Evolutionary conservation across 1,139 yeast genomes (phyloP).

Genomic region (Diutina neorugosa): DNA sequence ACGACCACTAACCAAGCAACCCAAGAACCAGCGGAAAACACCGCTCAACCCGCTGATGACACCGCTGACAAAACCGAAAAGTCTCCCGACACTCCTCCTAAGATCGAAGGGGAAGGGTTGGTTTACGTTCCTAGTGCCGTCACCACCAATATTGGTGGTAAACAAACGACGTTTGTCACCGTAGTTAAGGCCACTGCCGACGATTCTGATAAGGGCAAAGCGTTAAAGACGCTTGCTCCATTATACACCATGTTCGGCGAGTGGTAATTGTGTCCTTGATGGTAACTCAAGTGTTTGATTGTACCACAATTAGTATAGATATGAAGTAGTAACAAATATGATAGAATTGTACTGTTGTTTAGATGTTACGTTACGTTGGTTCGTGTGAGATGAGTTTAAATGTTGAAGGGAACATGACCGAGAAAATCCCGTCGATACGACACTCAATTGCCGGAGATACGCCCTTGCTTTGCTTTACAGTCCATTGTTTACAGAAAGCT

Average conservation of each 20-base stretch:
- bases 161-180: not conserved
- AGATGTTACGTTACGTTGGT: too few species aligned
- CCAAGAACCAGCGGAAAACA: not conserved
- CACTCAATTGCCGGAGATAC: constrained; percentile 3
- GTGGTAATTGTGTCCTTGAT: not conserved
- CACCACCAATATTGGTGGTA: not conserved
- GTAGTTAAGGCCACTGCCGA: not conserved
- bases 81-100: not conserved
- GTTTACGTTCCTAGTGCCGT: not conserved
- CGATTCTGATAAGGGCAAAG: not conserved
- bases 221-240: not conserved
- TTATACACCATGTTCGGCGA: not conserved
- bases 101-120: not conserved
- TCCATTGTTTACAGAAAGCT: not conserved
- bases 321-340: too few species aligned
- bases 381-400: not conserved
- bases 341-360: too few species aligned
- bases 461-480: constrained; percentile 1
- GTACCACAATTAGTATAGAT: too few species aligned
- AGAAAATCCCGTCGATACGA: constrained; percentile 2
- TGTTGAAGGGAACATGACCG: constrained; percentile 3
- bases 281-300: too few species aligned
- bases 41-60: not conserved
- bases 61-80: not conserved
- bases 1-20: not conserved